Evolutionary conservation across 2,329 filamentous ascomycete genomes (phyloP).

Genomic region (Elsinoe necatrix): DNA sequence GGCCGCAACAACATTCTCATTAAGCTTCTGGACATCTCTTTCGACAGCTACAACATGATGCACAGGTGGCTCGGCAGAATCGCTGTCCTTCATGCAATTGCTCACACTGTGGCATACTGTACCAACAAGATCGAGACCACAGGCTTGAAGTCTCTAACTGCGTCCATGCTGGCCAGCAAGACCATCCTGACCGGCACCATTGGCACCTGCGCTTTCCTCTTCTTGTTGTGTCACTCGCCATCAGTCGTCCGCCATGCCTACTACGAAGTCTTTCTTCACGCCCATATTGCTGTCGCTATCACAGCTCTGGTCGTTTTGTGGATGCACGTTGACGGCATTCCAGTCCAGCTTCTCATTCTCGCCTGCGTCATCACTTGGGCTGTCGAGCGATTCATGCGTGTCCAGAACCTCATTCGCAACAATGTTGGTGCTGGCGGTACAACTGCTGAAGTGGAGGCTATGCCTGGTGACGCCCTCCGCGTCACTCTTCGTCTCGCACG

Average conservation of each 20-base stretch:
- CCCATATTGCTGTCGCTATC: slow-evolving; percentile 59
- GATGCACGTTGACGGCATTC: slow-evolving; percentile 52
- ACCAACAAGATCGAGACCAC: slow-evolving; percentile 34
- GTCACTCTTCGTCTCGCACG: slow-evolving; percentile 66
- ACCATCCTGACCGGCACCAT: slow-evolving; percentile 57
- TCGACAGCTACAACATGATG: slow-evolving; percentile 74
- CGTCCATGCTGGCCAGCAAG: slow-evolving; percentile 33
- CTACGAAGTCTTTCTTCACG: slow-evolving; percentile 67
- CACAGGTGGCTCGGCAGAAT: slow-evolving; percentile 76
- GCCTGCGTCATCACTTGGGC: slow-evolving; percentile 59
- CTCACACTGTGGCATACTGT: slow-evolving; percentile 57
- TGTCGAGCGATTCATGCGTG: slow-evolving; percentile 52
- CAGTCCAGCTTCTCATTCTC: slow-evolving; percentile 53
- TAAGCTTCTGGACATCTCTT: slow-evolving; percentile 61
- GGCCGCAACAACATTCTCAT: slow-evolving; percentile 74
- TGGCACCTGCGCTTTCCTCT: slow-evolving; percentile 52
- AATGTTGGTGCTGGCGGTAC: slow-evolving; percentile 61
- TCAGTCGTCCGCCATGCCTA: slow-evolving; percentile 67
- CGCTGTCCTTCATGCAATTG: slow-evolving; percentile 59
- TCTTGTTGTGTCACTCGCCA: slow-evolving; percentile 58
- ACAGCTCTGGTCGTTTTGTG: slow-evolving; percentile 55
- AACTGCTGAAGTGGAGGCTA: slow-evolving; percentile 61
- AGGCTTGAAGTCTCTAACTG: slow-evolving; percentile 43
- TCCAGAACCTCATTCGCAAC: slow-evolving; percentile 53
- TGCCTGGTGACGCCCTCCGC: slow-evolving; percentile 66